Base-by-base conservation (phyloP, 768 basidiomycete genomes). In the Tulasnella calospora region DNA sequence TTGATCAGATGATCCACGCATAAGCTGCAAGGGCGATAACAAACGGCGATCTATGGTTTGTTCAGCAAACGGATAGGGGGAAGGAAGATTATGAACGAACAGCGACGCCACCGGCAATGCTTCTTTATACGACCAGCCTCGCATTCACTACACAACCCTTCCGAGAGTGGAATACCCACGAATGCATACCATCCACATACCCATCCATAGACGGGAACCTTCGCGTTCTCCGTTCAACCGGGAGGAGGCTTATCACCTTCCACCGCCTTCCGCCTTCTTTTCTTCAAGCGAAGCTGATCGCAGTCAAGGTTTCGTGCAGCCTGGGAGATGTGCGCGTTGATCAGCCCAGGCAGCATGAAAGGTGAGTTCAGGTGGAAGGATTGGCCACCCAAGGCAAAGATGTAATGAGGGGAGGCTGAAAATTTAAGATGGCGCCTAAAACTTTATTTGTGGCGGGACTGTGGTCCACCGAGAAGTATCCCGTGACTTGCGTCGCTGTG, bases 91-190 rank as follows among this genome's bases (percentile, higher is more conserved):
- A 67, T 67, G 5, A 13, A 1, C 27, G 30, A 67, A 27, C 23
- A 67, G 61, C 33, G 61, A 67, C 27, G 61, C 61, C 61, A 27
- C 61, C 61, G 61, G 61, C 51, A 67, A 83, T 69, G 19, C 83
- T 82, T 69, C 80, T 74, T 74, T 84, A 83, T 6, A 86, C 85
- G 12, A 91, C 89, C 73, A 86, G 86, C 82, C 86, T 86, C 21
- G 92, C 91, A 81, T 91, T 92, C 27, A 88, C 87, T 17, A 93
- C 92, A 83, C 93, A 94, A 2, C 92, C 92, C 8, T 81, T 95
- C 93, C 70, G 94, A 84, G 76, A 95, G 83, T 13, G 93, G 93
- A 71, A 94, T 92, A 0, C 94, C 93, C 21, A 87, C 84, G 81
- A 89, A 88, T 19, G 89, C 91, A 83, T 91, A n/a, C n/a, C n/a